phyloP scores from a whole-genome alignment of 2,329 filamentous ascomycete genomes.

The Aspergillus ustus region DNA sequence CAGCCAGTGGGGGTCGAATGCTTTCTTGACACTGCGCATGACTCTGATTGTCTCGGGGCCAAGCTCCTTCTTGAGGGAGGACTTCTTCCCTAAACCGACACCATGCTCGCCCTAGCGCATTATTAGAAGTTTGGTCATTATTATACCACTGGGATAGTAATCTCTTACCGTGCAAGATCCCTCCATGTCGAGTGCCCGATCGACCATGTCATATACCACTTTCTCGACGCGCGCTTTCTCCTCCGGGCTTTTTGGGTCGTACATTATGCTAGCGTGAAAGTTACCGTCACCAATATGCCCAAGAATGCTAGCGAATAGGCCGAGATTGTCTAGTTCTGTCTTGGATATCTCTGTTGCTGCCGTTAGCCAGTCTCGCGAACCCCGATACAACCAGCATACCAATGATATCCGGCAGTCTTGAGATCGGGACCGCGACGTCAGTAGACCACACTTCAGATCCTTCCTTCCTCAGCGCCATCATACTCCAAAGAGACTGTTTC shows the following conservation, averaged over 20 bases:
- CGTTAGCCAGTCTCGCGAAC: slow-evolving; percentile 20
- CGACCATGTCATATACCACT: slow-evolving; percentile 88
- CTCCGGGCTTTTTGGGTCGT: slow-evolving; percentile 69
- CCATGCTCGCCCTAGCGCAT: slow-evolving; percentile 72
- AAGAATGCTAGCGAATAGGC: slow-evolving; percentile 83
- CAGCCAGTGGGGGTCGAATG: slow-evolving; percentile 83
- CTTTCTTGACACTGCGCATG: slow-evolving; percentile 82
- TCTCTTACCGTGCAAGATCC: slow-evolving; percentile 75
- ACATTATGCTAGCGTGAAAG: slow-evolving; percentile 93
- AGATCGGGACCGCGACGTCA: slow-evolving; percentile 66
- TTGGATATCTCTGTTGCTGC: slow-evolving; percentile 73
- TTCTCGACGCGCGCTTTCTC: slow-evolving; percentile 77
- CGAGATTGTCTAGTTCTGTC: slow-evolving; percentile 83
- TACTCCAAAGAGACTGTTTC: slow-evolving; percentile 66
- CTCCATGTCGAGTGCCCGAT: slow-evolving; percentile 90
- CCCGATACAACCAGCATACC: slow-evolving; percentile 39
- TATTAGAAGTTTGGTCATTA: slow-evolving; percentile 16
- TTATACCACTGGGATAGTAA: background rate
- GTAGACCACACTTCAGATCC: slow-evolving; percentile 65
- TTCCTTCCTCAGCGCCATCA: slow-evolving; percentile 60
- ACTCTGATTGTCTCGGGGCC: slow-evolving; percentile 79
- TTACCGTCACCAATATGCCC: slow-evolving; percentile 94
- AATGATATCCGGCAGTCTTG: slow-evolving; percentile 65
- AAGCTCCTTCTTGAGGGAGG: slow-evolving; percentile 76
- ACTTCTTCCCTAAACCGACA: slow-evolving; percentile 85